Base-by-base conservation (phyloP, 108 stramenopile species). In the Epithemia pelagica region DNA sequence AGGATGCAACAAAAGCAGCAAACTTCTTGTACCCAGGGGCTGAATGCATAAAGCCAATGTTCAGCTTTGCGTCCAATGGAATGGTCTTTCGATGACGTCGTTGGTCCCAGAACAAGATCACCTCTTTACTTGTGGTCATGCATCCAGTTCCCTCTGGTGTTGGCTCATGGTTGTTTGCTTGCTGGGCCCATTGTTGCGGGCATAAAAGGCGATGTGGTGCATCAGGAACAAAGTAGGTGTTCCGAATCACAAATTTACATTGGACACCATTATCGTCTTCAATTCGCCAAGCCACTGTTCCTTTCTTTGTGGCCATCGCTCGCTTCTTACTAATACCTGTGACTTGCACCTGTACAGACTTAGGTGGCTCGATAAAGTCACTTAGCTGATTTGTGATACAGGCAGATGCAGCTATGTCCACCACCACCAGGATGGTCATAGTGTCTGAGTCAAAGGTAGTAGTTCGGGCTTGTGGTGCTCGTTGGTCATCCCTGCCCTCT, bases 111-210 rank as follows among this genome's bases (percentile, higher is more conserved):
- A 20, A 23, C 3, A 62, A 51, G 21, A 28, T 31, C 2, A 46
- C 52, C 2, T 26, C 29, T 15, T 62, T 8, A 19, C 28, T 20
- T 2, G 20, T 28, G 2, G 65, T 66, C 19, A 24, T 21, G 23
- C 27, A 59, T 2, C 29, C 19, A 1, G 53, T 66, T 27, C 65
- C 65, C 2, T 10, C 53, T 1, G 7, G 2, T 21, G 24, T 8
- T 2, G 59, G 67, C n/a, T 54, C 54, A 2, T 18, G 20, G 30
- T 62, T 26, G n/a, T n/a, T n/a, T n/a, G n/a, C 30, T 19, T 28
- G 54, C 54, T 77, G 60, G 3, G 76, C 73, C 76, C 76, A 82
- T 67, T 82, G 74, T 53, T 78, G 74, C 1, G 71, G 77, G 23
- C 65, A 66, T 5, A 82, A 26, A 24, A 82, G 77, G 23, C 72